phyloP scores from a whole-genome alignment of 2,329 filamentous ascomycete genomes.

The Scedosporium minutisporum region DNA sequence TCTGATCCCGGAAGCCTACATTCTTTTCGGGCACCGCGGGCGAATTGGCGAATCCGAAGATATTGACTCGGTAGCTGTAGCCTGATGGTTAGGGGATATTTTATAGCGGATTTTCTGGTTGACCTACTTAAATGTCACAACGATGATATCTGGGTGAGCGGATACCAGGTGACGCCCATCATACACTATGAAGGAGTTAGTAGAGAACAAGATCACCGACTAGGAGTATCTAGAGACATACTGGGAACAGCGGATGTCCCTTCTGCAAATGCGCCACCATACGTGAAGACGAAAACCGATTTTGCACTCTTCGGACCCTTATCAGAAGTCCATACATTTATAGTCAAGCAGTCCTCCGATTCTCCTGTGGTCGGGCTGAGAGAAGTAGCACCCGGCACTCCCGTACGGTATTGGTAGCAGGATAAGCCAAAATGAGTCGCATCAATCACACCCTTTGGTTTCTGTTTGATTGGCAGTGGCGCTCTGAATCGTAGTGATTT shows the following conservation, averaged over 20 bases:
- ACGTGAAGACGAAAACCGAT: conserved; percentile 45
- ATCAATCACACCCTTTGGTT: conserved; percentile 27
- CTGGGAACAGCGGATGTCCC: background rate
- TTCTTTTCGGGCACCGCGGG: conserved; percentile 35
- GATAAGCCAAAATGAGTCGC: conserved; percentile 32
- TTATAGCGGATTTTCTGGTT: background rate
- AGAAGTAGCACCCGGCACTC: background rate
- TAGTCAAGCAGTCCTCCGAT: conserved; percentile 38
- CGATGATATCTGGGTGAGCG: background rate
- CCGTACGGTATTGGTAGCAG: conserved; percentile 32
- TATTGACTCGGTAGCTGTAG: conserved; percentile 38
- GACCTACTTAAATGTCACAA: background rate
- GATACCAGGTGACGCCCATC: background rate
- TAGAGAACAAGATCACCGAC: background rate
- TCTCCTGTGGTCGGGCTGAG: conserved; percentile 25
- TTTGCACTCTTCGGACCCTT: conserved; percentile 21
- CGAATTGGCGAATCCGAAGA: conserved; percentile 42
- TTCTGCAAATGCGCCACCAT: conserved; percentile 35
- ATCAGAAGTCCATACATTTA: conserved; percentile 32
- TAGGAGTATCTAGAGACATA: background rate
- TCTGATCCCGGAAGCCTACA: conserved; percentile 39
- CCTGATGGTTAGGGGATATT: background rate
- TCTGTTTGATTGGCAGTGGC: conserved; percentile 26
- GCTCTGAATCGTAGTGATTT: conserved; percentile 25
- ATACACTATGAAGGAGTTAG: background rate